Base-by-base conservation (phyloP, 495 filamentous ascomycete species). In the Lasiosphaeria miniovina region DNA sequence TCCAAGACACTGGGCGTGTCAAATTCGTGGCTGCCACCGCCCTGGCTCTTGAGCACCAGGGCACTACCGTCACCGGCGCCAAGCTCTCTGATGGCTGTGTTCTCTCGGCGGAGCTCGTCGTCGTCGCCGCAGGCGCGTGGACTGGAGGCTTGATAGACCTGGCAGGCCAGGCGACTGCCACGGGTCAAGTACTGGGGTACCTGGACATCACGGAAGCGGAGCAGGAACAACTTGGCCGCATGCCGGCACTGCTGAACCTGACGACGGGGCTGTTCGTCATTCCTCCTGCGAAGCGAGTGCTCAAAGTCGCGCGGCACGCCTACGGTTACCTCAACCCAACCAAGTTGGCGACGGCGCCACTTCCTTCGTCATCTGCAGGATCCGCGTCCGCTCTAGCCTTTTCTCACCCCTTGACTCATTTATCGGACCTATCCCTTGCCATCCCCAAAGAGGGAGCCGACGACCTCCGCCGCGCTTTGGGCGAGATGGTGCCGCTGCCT, bases 71-170 rank as follows among this genome's bases (percentile, higher is more conserved):
- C 34, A 77, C 73, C 2, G 82, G 90, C 7, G 91, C 84, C 5
- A 65, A 64, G 31, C 70, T 93, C 7, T 67, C 69, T 0, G 77
- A 84, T 54, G 84, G 84, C 4, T 63, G 63, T 36, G 72, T 66
- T 8, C 55, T 96, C 5, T 72, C 71, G 0, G 91, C 91, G 4
- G 87, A 89, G 52, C 78, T 97, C 4, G 84, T 88, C 14, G 74
- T 97, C 56, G 77, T 96, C 6, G 91, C 94, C 0, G 85, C 91
- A 0, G 94, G 94, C 6, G 90, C 94, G 1, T 97, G 92, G 92
- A 89, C 89, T 6, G 79, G 82, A 0, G 75, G 79, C 0, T 75
- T 98, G 7, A 74, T 98, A 49, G 89, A 96, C 73, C 73, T 97
- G 1, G 75, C 85, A n/a, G 90, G 90, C 3, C 80, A 88, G 24